Conservation (phyloP, 2,329 filamentous ascomycete species). For the Penicillium sclerotiorum region DNA sequence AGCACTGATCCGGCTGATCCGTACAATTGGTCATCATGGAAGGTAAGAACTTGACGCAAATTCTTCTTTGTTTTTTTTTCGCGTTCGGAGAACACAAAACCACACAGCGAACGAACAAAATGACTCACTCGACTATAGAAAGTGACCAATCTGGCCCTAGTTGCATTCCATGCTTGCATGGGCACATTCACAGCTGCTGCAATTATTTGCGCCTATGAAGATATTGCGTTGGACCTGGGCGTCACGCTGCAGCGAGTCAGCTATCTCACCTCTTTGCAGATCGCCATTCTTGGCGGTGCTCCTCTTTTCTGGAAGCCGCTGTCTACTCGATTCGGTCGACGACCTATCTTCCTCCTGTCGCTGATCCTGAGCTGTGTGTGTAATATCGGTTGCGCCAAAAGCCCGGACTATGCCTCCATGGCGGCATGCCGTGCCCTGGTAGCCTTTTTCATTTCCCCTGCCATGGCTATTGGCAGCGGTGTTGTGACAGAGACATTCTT, state of each 20-base stretch:
- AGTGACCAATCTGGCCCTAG: constrained; percentile 54
- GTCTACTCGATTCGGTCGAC: constrained; percentile 56
- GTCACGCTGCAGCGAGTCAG: constrained; percentile 53
- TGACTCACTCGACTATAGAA: constrained; percentile 42
- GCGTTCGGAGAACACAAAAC: background rate
- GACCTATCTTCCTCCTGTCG: constrained; percentile 58
- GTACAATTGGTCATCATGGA: constrained; percentile 59
- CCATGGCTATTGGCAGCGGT: constrained; percentile 56
- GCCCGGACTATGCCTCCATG: constrained; percentile 53
- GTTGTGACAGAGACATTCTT: constrained; percentile 62
- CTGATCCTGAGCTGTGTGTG: constrained; percentile 51
- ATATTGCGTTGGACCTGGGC: constrained; percentile 55
- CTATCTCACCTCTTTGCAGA: constrained; percentile 60
- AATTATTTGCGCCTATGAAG: constrained; percentile 58
- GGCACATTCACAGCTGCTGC: constrained; percentile 57
- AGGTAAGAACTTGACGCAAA: constrained; percentile 41
- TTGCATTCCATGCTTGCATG: constrained; percentile 62
- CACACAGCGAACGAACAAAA: background rate
- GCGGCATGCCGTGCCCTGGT: constrained; percentile 53
- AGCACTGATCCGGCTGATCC: constrained; percentile 54
- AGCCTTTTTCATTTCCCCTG: constrained; percentile 58
- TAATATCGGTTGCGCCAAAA: constrained; percentile 59
- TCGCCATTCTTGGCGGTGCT: constrained; percentile 56
- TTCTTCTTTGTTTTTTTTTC: too few relatives aligned
- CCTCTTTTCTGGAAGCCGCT: constrained; percentile 62